Evolutionary conservation across 2,329 filamentous ascomycete genomes (phyloP).

Genomic region (Lecanosticta acicola): DNA sequence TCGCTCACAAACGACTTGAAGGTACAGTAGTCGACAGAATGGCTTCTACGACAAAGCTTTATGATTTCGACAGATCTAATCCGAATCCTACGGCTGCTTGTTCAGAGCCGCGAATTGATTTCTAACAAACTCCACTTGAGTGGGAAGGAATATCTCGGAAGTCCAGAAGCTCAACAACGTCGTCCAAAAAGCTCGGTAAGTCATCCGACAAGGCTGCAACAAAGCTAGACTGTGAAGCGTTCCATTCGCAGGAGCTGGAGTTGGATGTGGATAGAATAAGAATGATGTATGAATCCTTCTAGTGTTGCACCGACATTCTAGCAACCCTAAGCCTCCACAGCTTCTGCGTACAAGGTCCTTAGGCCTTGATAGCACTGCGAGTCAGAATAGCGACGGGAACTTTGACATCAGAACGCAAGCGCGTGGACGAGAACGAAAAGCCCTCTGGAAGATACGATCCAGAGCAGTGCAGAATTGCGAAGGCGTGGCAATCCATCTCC

Average conservation of each 20-base stretch:
- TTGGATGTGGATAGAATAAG: constrained; percentile 6
- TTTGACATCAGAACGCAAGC: constrained; percentile 41
- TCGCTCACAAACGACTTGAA: no score
- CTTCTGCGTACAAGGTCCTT: constrained; percentile 47
- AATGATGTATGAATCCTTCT: not conserved
- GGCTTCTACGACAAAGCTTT: no score
- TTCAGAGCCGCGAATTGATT: no score
- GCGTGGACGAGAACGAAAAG: constrained; percentile 48
- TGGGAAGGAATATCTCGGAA: no score
- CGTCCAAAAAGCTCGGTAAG: no score
- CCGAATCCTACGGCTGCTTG: no score
- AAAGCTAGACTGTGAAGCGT: constrained; percentile 63
- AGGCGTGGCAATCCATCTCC: constrained; percentile 86
- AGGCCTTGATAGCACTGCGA: not conserved
- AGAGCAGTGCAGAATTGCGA: constrained; percentile 79
- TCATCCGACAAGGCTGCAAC: constrained; percentile 73
- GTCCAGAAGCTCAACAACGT: no score
- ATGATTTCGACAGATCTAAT: no score
- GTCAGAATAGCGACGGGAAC: not conserved
- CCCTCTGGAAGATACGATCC: constrained; percentile 71
- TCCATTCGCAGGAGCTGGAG: constrained; percentile 6
- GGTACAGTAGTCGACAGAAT: no score
- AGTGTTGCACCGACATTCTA: constrained; percentile 62
- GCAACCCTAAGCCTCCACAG: constrained; percentile 75
- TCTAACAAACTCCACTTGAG: no score